phyloP scores from a whole-genome alignment of 306 rosid species.

The Prunus mira region DNA sequence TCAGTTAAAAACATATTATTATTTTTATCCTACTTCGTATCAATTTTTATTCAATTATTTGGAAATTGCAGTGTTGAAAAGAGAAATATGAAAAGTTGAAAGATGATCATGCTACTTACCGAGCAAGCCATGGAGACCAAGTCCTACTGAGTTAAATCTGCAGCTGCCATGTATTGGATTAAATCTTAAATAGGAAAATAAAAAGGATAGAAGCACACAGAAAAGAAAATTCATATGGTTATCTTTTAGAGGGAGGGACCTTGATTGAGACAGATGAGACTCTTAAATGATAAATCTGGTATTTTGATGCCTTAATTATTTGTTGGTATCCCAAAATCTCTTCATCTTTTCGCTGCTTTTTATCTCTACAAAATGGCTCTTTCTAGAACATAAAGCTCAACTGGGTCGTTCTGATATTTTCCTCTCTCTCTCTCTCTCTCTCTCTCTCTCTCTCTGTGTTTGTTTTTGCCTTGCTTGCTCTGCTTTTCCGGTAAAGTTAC shows the following conservation, averaged over 20 bases:
- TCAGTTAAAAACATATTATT: neutral
- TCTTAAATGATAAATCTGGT: slow-evolving; percentile 41
- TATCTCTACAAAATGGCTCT: neutral
- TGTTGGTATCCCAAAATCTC: slow-evolving; percentile 6
- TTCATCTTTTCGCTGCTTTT: slow-evolving; percentile 10
- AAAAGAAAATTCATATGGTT: neutral
- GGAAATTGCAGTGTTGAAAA: neutral
- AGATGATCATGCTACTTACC: neutral
- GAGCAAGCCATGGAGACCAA: neutral
- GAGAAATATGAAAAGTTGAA: neutral
- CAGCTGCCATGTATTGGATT: neutral
- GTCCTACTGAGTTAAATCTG: neutral
- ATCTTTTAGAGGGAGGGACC: slow-evolving; percentile 14
- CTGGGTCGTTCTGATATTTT: slow-evolving; percentile 13
- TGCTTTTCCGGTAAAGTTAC: slow-evolving; percentile 26
- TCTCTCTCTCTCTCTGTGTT: neutral
- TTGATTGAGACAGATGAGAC: slow-evolving; percentile 34
- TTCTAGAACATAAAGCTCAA: slow-evolving; percentile 17
- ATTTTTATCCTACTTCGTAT: neutral
- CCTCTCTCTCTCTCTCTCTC: neutral
- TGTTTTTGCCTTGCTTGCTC: slow-evolving; percentile 7
- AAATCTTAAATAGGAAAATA: neutral
- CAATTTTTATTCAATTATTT: neutral
- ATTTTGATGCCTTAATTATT: slow-evolving; percentile 23
- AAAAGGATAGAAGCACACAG: neutral